These are phyloP conservation scores for Mollisiaceae sp. DNA, from an alignment of 2,329 filamentous ascomycete genomes.

Conservation along the genomic window DNA sequence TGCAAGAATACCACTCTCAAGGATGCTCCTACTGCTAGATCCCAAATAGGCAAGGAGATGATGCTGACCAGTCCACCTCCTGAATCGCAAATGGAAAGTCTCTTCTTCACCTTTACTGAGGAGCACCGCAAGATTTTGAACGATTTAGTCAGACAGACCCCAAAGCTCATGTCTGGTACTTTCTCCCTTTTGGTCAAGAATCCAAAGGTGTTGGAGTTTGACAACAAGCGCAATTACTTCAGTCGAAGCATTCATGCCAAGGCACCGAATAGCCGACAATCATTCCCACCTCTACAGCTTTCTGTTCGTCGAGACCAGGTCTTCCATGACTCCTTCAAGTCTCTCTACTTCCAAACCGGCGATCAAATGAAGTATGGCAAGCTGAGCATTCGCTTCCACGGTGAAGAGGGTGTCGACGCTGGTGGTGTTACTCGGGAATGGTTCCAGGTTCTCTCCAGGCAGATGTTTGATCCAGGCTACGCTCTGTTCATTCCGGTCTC, in stretches of 20 bases:
- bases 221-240: slow-evolving; percentile 99
- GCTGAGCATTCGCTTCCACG: slow-evolving; percentile 95
- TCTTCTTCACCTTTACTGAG: slow-evolving; percentile 98
- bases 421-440: slow-evolving; percentile 97
- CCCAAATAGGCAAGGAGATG: slow-evolving; percentile 65
- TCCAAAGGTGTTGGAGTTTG: slow-evolving; percentile 97
- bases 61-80: slow-evolving; percentile 76
- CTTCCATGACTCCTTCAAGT: slow-evolving; percentile 97
- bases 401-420: slow-evolving; percentile 96
- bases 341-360: slow-evolving; percentile 94
- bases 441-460: slow-evolving; percentile 96
- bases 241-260: slow-evolving; percentile 87
- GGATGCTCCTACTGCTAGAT: slow-evolving; percentile 36
- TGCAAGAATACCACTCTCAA: slow-evolving; percentile 89
- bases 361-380: slow-evolving; percentile 99
- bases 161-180: slow-evolving; percentile 97
- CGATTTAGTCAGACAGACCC: slow-evolving; percentile 94
- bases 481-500: slow-evolving; percentile 96
- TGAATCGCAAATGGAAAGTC: slow-evolving; percentile 80
- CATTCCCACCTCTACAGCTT: slow-evolving; percentile 77
- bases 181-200: slow-evolving; percentile 97
- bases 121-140: slow-evolving; percentile 98
- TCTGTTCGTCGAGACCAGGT: slow-evolving; percentile 92
- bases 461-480: slow-evolving; percentile 99
- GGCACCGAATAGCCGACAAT: slow-evolving; percentile 71